These are phyloP conservation scores for Eucalyptus curtisii DNA, from an alignment of 345 rosid genomes.

Conservation along the genomic window DNA sequence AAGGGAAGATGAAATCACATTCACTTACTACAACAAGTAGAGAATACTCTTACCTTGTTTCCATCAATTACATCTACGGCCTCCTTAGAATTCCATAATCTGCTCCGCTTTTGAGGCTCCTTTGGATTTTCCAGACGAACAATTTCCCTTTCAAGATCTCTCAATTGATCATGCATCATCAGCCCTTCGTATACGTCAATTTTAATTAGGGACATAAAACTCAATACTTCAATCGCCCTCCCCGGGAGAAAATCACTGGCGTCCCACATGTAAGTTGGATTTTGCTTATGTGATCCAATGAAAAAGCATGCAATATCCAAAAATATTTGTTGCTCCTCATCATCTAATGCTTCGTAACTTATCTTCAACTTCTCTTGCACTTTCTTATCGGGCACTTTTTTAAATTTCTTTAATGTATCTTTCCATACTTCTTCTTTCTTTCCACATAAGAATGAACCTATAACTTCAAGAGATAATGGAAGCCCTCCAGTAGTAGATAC, in stretches of 20 bases:
- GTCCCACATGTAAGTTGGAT: not conserved
- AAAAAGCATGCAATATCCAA: not conserved
- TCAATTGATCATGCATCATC: not conserved
- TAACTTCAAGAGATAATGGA: no score
- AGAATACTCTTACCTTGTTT: not conserved
- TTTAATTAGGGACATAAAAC: not conserved
- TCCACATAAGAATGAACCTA: no score
- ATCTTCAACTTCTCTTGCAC: no score
- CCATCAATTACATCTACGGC: not conserved
- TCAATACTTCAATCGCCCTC: not conserved
- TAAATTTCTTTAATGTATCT: no score
- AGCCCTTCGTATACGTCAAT: fast-evolving
- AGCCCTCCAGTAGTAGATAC: no score
- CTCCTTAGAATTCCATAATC: not conserved
- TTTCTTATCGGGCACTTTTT: no score
- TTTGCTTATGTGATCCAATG: fast-evolving
- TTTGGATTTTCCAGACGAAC: not conserved
- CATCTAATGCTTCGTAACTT: no score
- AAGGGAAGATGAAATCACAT: not conserved
- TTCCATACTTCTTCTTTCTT: no score
- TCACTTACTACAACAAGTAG: not conserved
- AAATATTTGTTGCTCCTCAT: no score
- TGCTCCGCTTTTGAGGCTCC: not conserved
- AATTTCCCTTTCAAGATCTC: not conserved
- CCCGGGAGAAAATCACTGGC: fast-evolving